Base-by-base conservation (phyloP, 192 early-diverging fungal genomes). In the Coemansia javaensis region DNA sequence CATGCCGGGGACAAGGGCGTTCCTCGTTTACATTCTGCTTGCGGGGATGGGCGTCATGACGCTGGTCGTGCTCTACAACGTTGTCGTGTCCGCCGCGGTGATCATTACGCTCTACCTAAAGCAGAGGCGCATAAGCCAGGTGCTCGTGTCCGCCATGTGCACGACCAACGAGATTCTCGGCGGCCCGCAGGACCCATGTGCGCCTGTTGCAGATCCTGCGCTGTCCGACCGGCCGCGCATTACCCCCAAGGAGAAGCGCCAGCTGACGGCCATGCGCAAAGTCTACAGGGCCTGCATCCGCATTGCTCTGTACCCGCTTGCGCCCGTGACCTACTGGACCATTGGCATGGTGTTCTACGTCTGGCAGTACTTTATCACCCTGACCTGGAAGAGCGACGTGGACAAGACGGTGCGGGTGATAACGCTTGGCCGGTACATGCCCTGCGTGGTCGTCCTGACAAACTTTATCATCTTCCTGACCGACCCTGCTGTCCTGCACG, bases 391-490 rank as follows among this genome's bases (percentile, higher is more conserved):
- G 35, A 28, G 25, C 20, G 52, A 68, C 24, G 48, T 42, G 11
- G 3, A 20, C 5, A 37, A n/a, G 17, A 39, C 61, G 38, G 20
- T 44, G 1, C 35, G 35, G 7, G 11, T 61, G 17, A 0, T 34
- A 14, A 13, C 21, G 8, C 17, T 68, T 18, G 43, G 30, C 28
- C 56, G 58, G 58, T 47, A 44, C 18, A 18, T 51, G 10, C 53
- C 48, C 27, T 33, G 39, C 3, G 43, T 47, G 7, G 21, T 51
- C 7, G 36, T 21, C 17, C 12, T 61, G 14, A 21, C 41, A 7
- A 68, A 61, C 37, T 68, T 68, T 47, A 5, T 56, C 8, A 53
- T 68, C 4, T 68, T 68, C 32, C 30, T 48, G n/a, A 68, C 53
- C 7, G 65, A 68, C 30, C 47, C 65, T 2, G 52, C 49, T 2